Evolutionary conservation across 23 red algal genomes (phyloP), one percentile per base, ranked within the genome.

Genomic region (Gracilaria domingensis): DNA sequence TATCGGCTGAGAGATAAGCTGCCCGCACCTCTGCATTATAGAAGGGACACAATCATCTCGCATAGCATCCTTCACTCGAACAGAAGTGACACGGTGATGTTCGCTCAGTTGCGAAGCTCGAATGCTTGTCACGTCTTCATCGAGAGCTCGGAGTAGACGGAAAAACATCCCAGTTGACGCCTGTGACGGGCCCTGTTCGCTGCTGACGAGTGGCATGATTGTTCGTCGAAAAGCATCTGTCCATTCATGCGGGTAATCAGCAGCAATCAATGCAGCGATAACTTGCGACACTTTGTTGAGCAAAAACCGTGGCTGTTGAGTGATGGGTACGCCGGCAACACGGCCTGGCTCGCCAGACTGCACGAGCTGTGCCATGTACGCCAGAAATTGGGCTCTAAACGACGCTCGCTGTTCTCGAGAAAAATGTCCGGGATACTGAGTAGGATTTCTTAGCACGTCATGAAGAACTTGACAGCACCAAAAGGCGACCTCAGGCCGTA

Each of bases 251-350:
- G 95, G 95, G 58, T 98, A 98, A 60, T 98, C 95, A 50, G 50
- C 59, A 30, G 80, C 83, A 61, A 98, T 60, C 29, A 98, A 55
- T 4, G 86, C 73, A 6, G 88, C 89, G 29, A 93, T 47, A 47
- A 98, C 78, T 80, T 98, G 95, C 14, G 91, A 82, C n/a, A 90
- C 58, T 71, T 98, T 98, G 80, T 98, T 98, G 21, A 80, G 73
- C 69, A 98, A 45, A 70, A 89, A 98, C 9, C 34, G 60, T 17
- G 89, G 93, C 0, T 75, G 56, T 2, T 72, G 61, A 0, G 21
- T 30, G 12, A 34, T 45, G 17, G 45, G n/a, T 2, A 25, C 35
- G 16, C 18, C 51, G 28, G 83, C 26, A 55, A 47, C 38, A 38
- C 54, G 69, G 48, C 6, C 39, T 25, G 57, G 58, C 42, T 48